Percentiles rank a stretch among this genome's conserved stretches.
Evolutionary conservation across 306 rosid species (phyloP).

Genomic region (Cucurbita maxima): DNA sequence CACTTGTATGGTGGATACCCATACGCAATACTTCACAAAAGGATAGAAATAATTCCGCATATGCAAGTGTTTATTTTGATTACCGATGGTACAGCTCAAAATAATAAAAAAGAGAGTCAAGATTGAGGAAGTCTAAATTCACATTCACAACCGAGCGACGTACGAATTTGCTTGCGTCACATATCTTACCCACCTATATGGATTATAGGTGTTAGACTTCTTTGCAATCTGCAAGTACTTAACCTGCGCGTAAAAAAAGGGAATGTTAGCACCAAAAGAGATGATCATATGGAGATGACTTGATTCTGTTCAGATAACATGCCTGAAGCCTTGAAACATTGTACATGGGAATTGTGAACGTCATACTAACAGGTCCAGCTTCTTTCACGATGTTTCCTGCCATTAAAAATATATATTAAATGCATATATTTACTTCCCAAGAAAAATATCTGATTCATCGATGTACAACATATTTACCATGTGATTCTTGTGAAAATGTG

Average conservation of each 20-base stretch:
- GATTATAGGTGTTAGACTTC: conserved; percentile 48
- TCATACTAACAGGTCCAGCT: conserved; percentile 95
- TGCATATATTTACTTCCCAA: background rate
- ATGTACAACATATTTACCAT: conserved; percentile 27
- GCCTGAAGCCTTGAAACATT: conserved; percentile 81
- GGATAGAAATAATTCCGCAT: background rate
- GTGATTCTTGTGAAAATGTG: conserved; percentile 72
- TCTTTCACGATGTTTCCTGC: conserved; percentile 85
- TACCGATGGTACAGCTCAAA: background rate
- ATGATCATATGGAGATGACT: background rate
- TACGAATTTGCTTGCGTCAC: conserved; percentile 82
- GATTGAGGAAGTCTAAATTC: conserved; percentile 7
- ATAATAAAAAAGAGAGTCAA: background rate
- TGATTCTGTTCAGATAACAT: background rate
- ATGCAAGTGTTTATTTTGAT: background rate
- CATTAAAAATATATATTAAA: conserved; percentile 3
- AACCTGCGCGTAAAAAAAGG: conserved; percentile 40
- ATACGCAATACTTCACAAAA: background rate
- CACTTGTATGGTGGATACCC: background rate
- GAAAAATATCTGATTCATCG: background rate
- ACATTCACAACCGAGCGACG: conserved; percentile 69
- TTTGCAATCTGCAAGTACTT: conserved; percentile 83
- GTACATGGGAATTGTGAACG: conserved; percentile 83
- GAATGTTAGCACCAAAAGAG: background rate
- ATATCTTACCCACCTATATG: conserved; percentile 89